Percentiles rank a stretch among this genome's conserved stretches.
Evolutionary conservation across 108 stramenopile species (phyloP).

Genomic region (Skeletonema menzelii): DNA sequence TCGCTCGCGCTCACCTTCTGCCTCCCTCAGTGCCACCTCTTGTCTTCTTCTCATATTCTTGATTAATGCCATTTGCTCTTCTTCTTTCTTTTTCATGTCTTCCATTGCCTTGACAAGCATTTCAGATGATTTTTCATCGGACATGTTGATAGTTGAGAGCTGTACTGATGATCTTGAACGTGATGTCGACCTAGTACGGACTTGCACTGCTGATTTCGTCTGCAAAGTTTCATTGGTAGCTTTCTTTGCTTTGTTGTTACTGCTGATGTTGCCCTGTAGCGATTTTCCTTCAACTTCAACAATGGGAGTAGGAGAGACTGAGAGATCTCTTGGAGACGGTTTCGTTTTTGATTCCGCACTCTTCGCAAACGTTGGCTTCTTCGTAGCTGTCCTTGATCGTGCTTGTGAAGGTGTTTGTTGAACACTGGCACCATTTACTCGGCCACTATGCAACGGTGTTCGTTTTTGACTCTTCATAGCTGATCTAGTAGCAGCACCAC

Average conservation of each 20-base stretch:
- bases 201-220: neutral
- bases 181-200: neutral
- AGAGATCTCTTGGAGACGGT: neutral
- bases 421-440: neutral
- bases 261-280: neutral
- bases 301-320: neutral
- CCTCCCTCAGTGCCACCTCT: slow-evolving; percentile 48
- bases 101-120: slow-evolving; percentile 15
- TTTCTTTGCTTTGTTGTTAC: neutral
- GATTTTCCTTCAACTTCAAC: slow-evolving; percentile 1
- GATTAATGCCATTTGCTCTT: slow-evolving; percentile 46
- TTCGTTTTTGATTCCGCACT: neutral
- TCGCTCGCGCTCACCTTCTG: slow-evolving; percentile 46
- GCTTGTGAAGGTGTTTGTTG: slow-evolving; percentile 6
- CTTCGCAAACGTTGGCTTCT: neutral
- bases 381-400: slow-evolving; percentile 8
- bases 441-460: neutral
- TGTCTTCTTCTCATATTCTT: slow-evolving; percentile 51
- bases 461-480: neutral
- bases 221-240: neutral
- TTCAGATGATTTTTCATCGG: neutral
- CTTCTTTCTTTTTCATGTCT: slow-evolving; percentile 46
- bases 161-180: neutral
- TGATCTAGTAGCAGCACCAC: neutral
- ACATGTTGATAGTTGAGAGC: neutral